A percentile compares a stretch with the other conserved stretches of the same genome.
Evolutionary conservation across 148 eudicot genomes (phyloP).

Genomic region (Tetragonia tetragonoides): DNA sequence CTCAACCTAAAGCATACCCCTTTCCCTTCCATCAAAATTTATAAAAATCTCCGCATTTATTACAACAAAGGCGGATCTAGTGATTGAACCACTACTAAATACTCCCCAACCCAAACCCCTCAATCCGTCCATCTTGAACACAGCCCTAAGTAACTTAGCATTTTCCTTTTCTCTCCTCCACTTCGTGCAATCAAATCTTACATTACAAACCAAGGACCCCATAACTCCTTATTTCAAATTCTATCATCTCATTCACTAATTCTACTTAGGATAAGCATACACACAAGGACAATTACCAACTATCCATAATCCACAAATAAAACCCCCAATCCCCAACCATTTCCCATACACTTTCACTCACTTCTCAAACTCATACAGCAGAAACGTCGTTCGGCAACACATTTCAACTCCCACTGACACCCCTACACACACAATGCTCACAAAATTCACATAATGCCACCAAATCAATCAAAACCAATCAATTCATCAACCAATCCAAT

Average conservation of each 20-base stretch:
- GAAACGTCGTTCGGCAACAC: neutral
- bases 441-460: conserved; percentile 7
- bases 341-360: too few species aligned
- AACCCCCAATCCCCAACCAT: neutral
- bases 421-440: conserved; percentile 12
- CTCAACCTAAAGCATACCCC: conserved; percentile 8
- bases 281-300: too few species aligned
- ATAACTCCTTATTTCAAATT: neutral
- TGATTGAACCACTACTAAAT: neutral
- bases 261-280: too few species aligned
- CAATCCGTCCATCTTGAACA: neutral
- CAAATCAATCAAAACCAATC: neutral
- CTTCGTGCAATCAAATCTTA: neutral
- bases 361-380: too few species aligned
- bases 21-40: neutral
- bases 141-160: neutral
- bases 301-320: neutral
- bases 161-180: neutral
- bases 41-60: neutral
- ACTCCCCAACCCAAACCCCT: neutral
- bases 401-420: neutral
- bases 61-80: neutral
- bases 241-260: too few species aligned
- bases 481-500: neutral
- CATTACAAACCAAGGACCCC: neutral